phyloP scores from a whole-genome alignment of 192 early-diverging fungal genomes.

The Linnemannia schmuckeri region DNA sequence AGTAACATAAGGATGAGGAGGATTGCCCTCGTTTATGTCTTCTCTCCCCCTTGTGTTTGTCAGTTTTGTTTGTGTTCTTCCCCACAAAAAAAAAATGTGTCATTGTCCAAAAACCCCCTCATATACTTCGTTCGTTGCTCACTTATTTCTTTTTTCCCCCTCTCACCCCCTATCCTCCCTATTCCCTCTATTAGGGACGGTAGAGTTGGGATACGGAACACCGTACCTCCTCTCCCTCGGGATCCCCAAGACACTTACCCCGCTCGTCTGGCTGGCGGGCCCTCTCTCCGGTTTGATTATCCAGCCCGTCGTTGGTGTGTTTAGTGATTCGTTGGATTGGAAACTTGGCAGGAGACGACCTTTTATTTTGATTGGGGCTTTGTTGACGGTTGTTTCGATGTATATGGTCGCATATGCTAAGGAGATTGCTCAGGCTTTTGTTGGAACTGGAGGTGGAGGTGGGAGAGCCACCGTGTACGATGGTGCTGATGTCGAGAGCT shows the following conservation, averaged over 20 bases:
- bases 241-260: conserved; percentile 71
- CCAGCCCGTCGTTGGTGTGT: conserved; percentile 85
- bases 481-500: background rate
- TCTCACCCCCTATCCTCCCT: background rate
- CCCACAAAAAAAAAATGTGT: background rate
- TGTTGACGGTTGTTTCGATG: conserved; percentile 75
- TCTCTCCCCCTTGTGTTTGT: background rate
- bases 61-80: background rate
- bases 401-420: conserved; percentile 79
- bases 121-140: background rate
- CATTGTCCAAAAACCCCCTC: background rate
- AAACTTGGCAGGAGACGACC: conserved; percentile 86
- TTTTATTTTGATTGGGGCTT: conserved; percentile 81
- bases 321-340: conserved; percentile 83
- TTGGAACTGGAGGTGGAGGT: conserved; percentile 2
- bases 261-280: conserved; percentile 87
- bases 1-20: background rate
- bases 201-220: conserved; percentile 83
- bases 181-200: conserved; percentile 70
- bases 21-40: no score
- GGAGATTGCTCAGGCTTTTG: conserved; percentile 65
- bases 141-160: background rate
- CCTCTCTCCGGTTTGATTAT: conserved; percentile 79
- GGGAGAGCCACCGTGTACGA: background rate
- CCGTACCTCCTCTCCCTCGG: conserved; percentile 77